Evolutionary conservation across 208 protist genomes (phyloP).

Genomic region (Wallacemonas sp.): DNA sequence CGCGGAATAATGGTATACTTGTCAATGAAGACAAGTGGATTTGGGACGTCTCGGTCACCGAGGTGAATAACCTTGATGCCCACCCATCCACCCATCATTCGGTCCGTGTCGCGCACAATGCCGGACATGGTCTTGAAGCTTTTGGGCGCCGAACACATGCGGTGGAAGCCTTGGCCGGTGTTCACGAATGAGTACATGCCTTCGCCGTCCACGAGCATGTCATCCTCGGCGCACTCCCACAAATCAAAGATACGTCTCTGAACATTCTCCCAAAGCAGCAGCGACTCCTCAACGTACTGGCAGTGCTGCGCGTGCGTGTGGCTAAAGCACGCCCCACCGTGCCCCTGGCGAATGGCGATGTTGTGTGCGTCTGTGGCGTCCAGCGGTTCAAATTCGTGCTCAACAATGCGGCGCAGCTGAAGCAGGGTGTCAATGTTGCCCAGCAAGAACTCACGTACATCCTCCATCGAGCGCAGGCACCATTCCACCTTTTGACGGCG

Average conservation of each 20-base stretch:
- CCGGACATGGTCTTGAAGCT: conserved; percentile 84
- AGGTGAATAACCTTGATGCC: conserved; percentile 97
- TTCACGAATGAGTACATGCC: conserved; percentile 79
- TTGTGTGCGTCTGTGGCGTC: conserved; percentile 22
- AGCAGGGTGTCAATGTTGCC: conserved; percentile 76
- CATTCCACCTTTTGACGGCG: conserved; percentile 58
- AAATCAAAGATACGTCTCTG: conserved; percentile 92
- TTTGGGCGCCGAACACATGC: conserved; percentile 88
- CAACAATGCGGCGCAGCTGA: conserved; percentile 47
- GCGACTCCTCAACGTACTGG: conserved; percentile 94
- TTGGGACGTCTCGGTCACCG: conserved; percentile 97
- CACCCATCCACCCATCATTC: conserved; percentile 90
- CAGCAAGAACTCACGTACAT: conserved; percentile 90
- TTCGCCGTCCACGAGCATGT: conserved; percentile 82
- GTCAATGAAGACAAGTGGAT: conserved; percentile 98
- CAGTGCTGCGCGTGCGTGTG: conserved; percentile 95
- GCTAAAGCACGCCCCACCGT: conserved; percentile 88
- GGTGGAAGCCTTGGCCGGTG: conserved; percentile 96
- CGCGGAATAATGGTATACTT: conserved; percentile 97
- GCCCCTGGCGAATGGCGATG: conserved; percentile 49
- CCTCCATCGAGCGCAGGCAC: conserved; percentile 94
- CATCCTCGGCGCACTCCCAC: conserved; percentile 93
- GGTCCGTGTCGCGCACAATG: conserved; percentile 76
- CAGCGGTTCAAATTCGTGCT: conserved; percentile 58
- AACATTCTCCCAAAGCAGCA: conserved; percentile 95